Evolutionary conservation across 805 yeast species (phyloP), one percentile per base, ranked within the genome.

Genomic region (Metschnikowia colocasiae): DNA sequence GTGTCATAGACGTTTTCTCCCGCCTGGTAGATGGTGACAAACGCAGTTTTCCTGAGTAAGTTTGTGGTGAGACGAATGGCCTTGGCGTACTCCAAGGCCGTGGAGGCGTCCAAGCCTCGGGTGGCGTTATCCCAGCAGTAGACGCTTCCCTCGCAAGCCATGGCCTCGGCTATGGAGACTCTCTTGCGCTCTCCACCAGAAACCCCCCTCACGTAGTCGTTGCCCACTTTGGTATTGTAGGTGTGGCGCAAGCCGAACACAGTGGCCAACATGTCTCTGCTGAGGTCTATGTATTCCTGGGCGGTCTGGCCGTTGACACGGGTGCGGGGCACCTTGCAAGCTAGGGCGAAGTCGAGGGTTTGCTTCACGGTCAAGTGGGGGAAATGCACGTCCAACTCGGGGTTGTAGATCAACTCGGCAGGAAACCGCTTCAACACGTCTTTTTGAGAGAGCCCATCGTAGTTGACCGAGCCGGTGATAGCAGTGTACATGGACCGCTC

Each of bases 151-250:
- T 76, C 68, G 57, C 75, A 67, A 22, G 76, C 71, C 57, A 75
- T 72, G 2, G 78, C 84, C 63, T 82, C 87, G 2, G 83, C 86
- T 56, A 82, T 75, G 3, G 85, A 80, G 20, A 81, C 86, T 65
- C 87, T 76, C 64, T 82, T 82, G 54, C 87, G 67, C 66, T 82
- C 85, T 63, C 87, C 87, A 55, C 87, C 87, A 22, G 85, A 81
- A 39, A 82, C 79, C 61, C 87, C 87, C 60, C 85, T 71, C 13
- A 82, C 79, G 50, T 68, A 79, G 54, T 81, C 84, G 56, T 80
- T 75, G 60, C 86, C 87, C 37, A 81, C 85, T 51, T 74, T 76
- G 32, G 85, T 77, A 53, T 80, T 65, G 46, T 71, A 62, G 6
- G 82, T 80, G 56, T 80, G 83, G 10, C 74, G 65, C 53, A 75